Evolutionary conservation across 2,329 filamentous ascomycete species (phyloP), one percentile per base, ranked within the genome.

Genomic region (Coniochaeta sp.): DNA sequence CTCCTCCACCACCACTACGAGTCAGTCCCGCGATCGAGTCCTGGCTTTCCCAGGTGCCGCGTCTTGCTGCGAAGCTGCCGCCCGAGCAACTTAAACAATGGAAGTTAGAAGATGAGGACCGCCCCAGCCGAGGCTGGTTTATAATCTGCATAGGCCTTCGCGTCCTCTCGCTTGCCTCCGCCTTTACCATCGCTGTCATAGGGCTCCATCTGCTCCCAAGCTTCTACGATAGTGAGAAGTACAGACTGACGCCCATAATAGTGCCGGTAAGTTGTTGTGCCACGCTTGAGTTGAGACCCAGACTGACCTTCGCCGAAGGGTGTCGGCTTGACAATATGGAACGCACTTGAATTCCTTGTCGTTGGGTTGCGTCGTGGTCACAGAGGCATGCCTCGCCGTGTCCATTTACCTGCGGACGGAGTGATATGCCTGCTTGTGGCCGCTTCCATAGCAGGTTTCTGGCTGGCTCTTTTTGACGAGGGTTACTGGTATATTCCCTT

Each of bases 1-100:
- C 22, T 52, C 47, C 14, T 52, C 47, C 14, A 30, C 32, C 30
- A 19, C 44, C 32, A 14, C 32, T 30, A 14, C 32, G 30, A 7
- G 19, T n/a, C 24, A 40, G 40, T 42, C 58, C 58, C 19, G 47
- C 44, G 28, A 34, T 59, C 30, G 58, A 59, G 44, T 54, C 58
- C 3, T 59, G 58, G 58, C 58, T 59, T 24, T 44, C 47, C 8
- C 32, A 36, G 42, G 26, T 55, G 10, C 58, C 58, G 3, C 16
- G n/a, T 1, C 14, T 28, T 17, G 14, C 47, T 2, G 50, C 28
- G 3, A 59, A 55, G 19, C 32, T 50, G 47, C 28, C 58, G 14
- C 36, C 40, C 40, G 58, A 59, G n/a, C 44, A 59, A 22, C 44
- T 59, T 17, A 44, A 47, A n/a, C 58, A 59, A 59, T 59, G 58